Evolutionary conservation across 2,329 filamentous ascomycete genomes (phyloP).

Genomic region (Dactylellina drechsleri): DNA sequence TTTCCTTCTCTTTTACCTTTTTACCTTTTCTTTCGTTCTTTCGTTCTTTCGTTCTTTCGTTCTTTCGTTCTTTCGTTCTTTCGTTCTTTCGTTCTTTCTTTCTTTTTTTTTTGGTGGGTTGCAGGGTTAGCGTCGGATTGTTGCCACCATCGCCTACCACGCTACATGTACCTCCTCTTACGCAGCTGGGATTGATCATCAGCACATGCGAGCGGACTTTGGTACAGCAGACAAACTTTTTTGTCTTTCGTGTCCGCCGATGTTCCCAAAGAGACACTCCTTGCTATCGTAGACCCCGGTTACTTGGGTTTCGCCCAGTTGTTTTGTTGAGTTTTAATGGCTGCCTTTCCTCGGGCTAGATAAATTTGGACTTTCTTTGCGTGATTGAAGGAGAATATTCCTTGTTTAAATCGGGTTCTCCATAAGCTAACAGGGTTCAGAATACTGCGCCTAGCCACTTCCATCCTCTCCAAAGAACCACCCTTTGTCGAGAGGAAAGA

Average conservation of each 20-base stretch:
- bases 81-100: neutral
- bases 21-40: slow-evolving; percentile 14
- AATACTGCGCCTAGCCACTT: slow-evolving; percentile 32
- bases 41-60: too few relatives aligned
- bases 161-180: slow-evolving; percentile 42
- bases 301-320: slow-evolving; percentile 14
- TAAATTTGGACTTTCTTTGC: slow-evolving; percentile 4
- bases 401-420: slow-evolving; percentile 43
- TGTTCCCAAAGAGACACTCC: slow-evolving; percentile 18
- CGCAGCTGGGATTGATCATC: slow-evolving; percentile 46
- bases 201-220: slow-evolving; percentile 46
- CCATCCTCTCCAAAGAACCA: slow-evolving; percentile 17
- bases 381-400: slow-evolving; percentile 23
- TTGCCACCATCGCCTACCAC: slow-evolving; percentile 54
- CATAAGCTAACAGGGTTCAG: slow-evolving; percentile 42
- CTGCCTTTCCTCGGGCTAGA: slow-evolving; percentile 27
- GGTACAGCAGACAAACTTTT: slow-evolving; percentile 16
- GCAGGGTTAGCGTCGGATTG: slow-evolving; percentile 52
- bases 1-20: too few relatives aligned
- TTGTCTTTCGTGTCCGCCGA: slow-evolving; percentile 17
- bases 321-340: slow-evolving; percentile 24
- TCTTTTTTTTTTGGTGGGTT: slow-evolving; percentile 32
- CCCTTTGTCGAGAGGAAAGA: slow-evolving; percentile 24
- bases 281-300: slow-evolving; percentile 44
- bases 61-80: neutral